phyloP scores from a whole-genome alignment of 2,329 filamentous ascomycete species.

The Xylariomycetidae sp. region DNA sequence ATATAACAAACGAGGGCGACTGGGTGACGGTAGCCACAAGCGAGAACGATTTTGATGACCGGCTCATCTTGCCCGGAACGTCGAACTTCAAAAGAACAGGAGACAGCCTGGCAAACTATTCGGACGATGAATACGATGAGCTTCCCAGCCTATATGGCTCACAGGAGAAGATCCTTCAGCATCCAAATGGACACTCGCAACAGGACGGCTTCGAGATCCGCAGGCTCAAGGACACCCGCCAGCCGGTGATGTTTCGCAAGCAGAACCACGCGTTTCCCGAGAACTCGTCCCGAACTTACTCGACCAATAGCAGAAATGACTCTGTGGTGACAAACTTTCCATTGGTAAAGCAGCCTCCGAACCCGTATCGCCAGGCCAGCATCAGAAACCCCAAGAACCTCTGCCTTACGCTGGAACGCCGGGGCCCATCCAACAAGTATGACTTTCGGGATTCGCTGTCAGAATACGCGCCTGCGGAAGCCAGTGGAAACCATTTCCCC shows the following conservation, averaged over 20 bases:
- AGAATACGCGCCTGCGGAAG: slow-evolving; percentile 12
- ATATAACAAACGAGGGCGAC: slow-evolving; percentile 25
- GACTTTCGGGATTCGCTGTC: slow-evolving; percentile 25
- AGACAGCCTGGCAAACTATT: slow-evolving; percentile 40
- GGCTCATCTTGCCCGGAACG: not conserved
- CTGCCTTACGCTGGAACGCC: slow-evolving; percentile 9
- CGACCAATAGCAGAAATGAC: slow-evolving; percentile 2
- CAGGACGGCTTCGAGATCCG: slow-evolving; percentile 8
- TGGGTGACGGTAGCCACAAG: slow-evolving; percentile 34
- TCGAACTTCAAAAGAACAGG: slow-evolving; percentile 23
- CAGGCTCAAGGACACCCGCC: slow-evolving; percentile 12
- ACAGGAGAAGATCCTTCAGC: slow-evolving; percentile 14
- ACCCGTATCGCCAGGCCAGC: slow-evolving; percentile 12
- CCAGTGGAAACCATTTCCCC: slow-evolving; percentile 11
- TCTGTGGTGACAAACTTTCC: not conserved
- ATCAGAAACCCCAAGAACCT: slow-evolving; percentile 12
- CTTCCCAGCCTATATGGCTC: slow-evolving; percentile 9
- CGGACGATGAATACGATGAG: slow-evolving; percentile 25
- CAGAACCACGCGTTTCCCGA: slow-evolving; percentile 10
- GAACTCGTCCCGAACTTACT: slow-evolving; percentile 11
- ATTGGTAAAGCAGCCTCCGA: slow-evolving; percentile 5
- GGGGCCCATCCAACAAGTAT: slow-evolving; percentile 18
- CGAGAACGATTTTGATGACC: slow-evolving; percentile 16
- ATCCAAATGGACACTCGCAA: slow-evolving; percentile 5
- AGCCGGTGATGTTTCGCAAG: slow-evolving; percentile 10